Conservation (phyloP, 2,329 filamentous ascomycete species). For the Ambrosiella cleistominuta region DNA sequence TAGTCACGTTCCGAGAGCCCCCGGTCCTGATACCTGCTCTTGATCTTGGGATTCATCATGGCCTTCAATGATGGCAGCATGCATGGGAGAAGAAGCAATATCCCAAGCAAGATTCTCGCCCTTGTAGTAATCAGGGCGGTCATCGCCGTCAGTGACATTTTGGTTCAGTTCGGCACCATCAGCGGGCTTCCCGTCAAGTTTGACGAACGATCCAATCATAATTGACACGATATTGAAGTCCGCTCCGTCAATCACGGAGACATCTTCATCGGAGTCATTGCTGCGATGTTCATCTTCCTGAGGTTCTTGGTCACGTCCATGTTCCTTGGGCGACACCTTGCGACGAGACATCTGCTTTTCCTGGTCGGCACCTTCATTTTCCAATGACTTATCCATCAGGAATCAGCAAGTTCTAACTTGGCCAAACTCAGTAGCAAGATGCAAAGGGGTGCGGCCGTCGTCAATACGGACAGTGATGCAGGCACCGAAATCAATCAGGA, state of each 20-base stretch:
- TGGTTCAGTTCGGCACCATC: constrained; percentile 22
- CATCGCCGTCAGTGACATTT: constrained; percentile 30
- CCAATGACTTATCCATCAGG: constrained; percentile 54
- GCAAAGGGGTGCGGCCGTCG: constrained; percentile 68
- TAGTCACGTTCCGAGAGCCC: constrained; percentile 21
- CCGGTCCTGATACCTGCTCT: constrained; percentile 22
- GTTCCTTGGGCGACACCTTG: constrained; percentile 17
- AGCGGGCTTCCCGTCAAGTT: constrained; percentile 29
- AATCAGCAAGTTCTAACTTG: constrained; percentile 50
- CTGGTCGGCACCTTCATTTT: constrained; percentile 33
- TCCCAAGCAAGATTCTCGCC: constrained; percentile 71
- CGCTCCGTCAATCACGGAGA: constrained; percentile 33
- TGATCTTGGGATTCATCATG: constrained; percentile 30
- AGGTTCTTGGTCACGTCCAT: not conserved
- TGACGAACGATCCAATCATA: constrained; percentile 58
- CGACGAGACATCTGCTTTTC: constrained; percentile 31
- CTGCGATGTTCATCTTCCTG: constrained; percentile 11
- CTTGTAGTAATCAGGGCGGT: constrained; percentile 65
- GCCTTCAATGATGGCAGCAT: constrained; percentile 60
- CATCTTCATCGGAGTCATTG: constrained; percentile 23
- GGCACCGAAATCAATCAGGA: constrained; percentile 53
- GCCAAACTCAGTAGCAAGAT: constrained; percentile 59
- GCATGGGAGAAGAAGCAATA: constrained; percentile 52
- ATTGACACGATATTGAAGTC: constrained; percentile 30
- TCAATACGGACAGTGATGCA: constrained; percentile 57